Conservation (phyloP, 495 filamentous ascomycete genomes). For the Immersiella caudata region DNA sequence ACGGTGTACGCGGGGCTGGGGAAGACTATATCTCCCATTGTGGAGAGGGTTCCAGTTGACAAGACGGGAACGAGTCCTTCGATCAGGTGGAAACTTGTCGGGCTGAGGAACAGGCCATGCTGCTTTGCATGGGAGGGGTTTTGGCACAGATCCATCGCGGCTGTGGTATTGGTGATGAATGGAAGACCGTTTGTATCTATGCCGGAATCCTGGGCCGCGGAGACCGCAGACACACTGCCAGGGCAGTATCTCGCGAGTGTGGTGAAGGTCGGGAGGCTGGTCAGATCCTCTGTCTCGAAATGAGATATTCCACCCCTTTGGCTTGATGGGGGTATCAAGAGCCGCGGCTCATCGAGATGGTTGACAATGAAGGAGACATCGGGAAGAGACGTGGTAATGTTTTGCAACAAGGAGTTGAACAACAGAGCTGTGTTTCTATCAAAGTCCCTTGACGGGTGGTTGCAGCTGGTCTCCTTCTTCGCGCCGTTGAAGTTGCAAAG, state of each 20-base stretch:
- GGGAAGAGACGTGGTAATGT: constrained; percentile 63
- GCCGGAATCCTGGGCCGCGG: neutral
- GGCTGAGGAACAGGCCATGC: constrained; percentile 36
- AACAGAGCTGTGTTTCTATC: constrained; percentile 30
- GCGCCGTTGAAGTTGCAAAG: constrained; percentile 27
- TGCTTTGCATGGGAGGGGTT: constrained; percentile 33
- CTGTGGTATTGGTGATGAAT: constrained; percentile 28
- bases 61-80: constrained; percentile 41
- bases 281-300: constrained; percentile 7
- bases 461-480: constrained; percentile 30
- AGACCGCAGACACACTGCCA: no score
- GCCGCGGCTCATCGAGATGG: constrained; percentile 73
- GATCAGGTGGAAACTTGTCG: constrained; percentile 34
- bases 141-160: constrained; percentile 31
- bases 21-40: constrained; percentile 45
- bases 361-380: constrained; percentile 80
- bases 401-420: constrained; percentile 55
- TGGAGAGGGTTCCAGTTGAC: constrained; percentile 40
- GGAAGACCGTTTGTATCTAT: constrained; percentile 31
- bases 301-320: neutral
- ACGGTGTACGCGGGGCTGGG: constrained; percentile 39
- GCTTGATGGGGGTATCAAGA: constrained; percentile 56
- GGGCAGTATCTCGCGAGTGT: constrained; percentile 27
- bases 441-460: constrained; percentile 28
- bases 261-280: constrained; percentile 24